Evolutionary conservation across 1,139 yeast species (phyloP).

Genomic region (Pichiaceae sp.): DNA sequence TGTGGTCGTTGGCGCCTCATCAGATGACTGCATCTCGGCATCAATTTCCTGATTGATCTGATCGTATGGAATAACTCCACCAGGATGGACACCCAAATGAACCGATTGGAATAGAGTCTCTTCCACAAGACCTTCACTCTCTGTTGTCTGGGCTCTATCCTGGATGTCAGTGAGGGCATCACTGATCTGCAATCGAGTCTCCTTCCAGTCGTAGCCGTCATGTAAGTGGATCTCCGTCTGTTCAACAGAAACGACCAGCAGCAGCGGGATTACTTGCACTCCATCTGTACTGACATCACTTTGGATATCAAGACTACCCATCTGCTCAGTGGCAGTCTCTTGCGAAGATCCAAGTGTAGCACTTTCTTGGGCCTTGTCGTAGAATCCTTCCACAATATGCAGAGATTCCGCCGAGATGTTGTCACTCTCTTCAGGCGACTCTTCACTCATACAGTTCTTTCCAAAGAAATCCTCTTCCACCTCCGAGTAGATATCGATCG

Average conservation of each 20-base stretch:
- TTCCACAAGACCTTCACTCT: slow-evolving; percentile 30
- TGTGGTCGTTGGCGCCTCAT: slow-evolving; percentile 8
- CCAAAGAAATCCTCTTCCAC: neutral
- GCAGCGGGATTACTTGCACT: slow-evolving; percentile 17
- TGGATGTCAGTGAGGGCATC: slow-evolving; percentile 54
- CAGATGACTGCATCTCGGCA: slow-evolving; percentile 7
- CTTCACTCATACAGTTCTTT: neutral
- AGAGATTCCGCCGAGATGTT: neutral
- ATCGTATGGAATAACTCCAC: slow-evolving; percentile 40
- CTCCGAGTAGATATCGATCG: slow-evolving; percentile 2
- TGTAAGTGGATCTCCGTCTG: slow-evolving; percentile 47
- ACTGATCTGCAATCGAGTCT: slow-evolving; percentile 59
- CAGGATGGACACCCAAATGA: slow-evolving; percentile 53
- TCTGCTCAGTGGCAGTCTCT: slow-evolving; percentile 1
- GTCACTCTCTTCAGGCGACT: neutral
- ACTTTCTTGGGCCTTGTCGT: neutral
- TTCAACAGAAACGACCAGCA: slow-evolving; percentile 24
- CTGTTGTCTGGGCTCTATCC: slow-evolving; percentile 20
- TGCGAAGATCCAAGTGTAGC: neutral
- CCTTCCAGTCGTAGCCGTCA: slow-evolving; percentile 93
- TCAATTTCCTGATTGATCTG: slow-evolving; percentile 38
- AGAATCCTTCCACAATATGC: neutral
- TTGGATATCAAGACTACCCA: neutral
- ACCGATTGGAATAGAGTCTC: slow-evolving; percentile 70
- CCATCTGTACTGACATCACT: neutral